These are phyloP conservation scores for Penicillium crustosum DNA, from an alignment of 2,329 filamentous ascomycete species.

Conservation along the genomic window DNA sequence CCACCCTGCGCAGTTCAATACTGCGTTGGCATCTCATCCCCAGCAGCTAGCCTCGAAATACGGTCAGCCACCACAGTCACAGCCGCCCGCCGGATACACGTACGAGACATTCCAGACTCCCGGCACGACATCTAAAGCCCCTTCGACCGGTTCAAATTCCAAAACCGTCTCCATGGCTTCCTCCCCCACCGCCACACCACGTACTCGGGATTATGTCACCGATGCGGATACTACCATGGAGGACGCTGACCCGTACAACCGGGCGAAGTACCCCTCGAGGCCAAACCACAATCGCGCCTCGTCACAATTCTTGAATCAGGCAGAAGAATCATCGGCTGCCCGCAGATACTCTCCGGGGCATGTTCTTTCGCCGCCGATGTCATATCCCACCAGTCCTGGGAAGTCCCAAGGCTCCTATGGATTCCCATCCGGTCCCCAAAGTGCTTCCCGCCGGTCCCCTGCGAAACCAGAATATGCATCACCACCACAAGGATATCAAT, in stretches of 20 bases:
- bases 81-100: constrained; percentile 61
- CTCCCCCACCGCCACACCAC: constrained; percentile 59
- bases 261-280: constrained; percentile 81
- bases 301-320: constrained; percentile 68
- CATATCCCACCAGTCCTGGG: constrained; percentile 68
- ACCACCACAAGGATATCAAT: constrained; percentile 58
- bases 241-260: constrained; percentile 81
- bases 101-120: constrained; percentile 65
- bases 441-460: constrained; percentile 71
- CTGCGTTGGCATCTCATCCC: constrained; percentile 51
- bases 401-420: constrained; percentile 52
- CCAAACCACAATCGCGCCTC: constrained; percentile 68
- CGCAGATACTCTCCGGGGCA: constrained; percentile 98
- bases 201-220: constrained; percentile 63
- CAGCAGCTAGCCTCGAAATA: constrained; percentile 53
- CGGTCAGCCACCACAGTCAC: constrained; percentile 46
- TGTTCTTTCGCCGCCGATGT: constrained; percentile 73
- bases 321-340: constrained; percentile 74
- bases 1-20: constrained; percentile 65
- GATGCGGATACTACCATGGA: constrained; percentile 83
- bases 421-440: constrained; percentile 53
- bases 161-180: constrained; percentile 56
- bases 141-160: constrained; percentile 42
- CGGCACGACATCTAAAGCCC: constrained; percentile 32
- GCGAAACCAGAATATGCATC: constrained; percentile 62